Conservation (phyloP, 2,329 filamentous ascomycete species). For the Sporothrix variecibatus region DNA sequence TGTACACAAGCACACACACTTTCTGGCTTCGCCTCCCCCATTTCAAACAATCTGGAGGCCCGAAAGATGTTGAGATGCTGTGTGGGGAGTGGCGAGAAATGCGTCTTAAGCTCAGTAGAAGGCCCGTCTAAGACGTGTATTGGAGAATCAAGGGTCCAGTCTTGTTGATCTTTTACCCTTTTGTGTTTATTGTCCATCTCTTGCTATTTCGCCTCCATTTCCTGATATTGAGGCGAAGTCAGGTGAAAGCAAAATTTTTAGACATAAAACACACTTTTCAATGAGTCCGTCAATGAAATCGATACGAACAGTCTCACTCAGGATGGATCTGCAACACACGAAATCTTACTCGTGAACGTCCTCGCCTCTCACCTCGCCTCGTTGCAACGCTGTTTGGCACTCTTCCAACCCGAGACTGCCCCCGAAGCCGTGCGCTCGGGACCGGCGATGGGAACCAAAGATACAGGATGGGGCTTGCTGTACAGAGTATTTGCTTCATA, state of each 20-base stretch:
- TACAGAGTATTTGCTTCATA: not conserved
- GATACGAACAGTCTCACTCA: not conserved
- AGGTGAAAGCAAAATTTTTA: not conserved
- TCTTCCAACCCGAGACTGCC: not conserved
- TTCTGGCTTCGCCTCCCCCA: not conserved
- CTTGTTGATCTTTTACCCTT: not conserved
- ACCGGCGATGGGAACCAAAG: not conserved
- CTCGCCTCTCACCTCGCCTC: not conserved
- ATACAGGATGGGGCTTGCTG: not conserved
- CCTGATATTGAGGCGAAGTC: not conserved
- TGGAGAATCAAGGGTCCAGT: not conserved
- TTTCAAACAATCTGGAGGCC: not conserved
- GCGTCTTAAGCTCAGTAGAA: not conserved
- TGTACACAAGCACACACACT: too few relatives aligned
- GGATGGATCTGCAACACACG: not conserved
- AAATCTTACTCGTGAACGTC: not conserved
- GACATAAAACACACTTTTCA: not conserved
- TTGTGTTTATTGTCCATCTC: not conserved
- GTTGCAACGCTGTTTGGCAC: not conserved
- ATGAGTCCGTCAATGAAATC: not conserved
- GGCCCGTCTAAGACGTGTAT: not conserved
- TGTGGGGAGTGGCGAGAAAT: not conserved
- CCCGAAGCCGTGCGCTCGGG: conserved; percentile 8
- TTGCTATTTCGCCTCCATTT: not conserved
- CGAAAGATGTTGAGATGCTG: not conserved